Base-by-base conservation (phyloP, 495 filamentous ascomycete genomes). In the Hypoxylon lienhwacheense region DNA sequence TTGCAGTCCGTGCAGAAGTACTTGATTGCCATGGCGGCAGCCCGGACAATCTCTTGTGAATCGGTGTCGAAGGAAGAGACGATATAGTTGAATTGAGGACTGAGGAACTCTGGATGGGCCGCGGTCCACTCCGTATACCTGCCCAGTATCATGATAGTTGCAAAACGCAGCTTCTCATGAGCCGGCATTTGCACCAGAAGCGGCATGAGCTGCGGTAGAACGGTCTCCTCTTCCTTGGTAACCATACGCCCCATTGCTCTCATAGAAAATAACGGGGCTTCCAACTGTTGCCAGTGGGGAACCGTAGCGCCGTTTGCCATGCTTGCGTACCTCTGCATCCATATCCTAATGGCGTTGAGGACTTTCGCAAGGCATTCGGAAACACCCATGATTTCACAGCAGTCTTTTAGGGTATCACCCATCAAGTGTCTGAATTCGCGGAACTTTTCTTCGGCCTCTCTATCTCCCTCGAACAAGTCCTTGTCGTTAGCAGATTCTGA, bases 241-340 rank as follows among this genome's bases (percentile, higher is more conserved):
- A 99, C 91, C 91, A 97, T 97, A 33, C 91, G 86, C 6, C 93
- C 93, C 90, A 99, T 96, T 0, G 93, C 93, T 43, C 93, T 82
- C 77, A 99, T 83, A 52, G 88, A 89, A 68, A 99, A 99, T 8
- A 99, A 78, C 2, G 93, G 91, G 4, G 95, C 91, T 69, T 99
- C 93, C 7, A 99, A 78, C 62, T 91, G 83, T 70, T 97, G 93
- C 93, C 93, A 99, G 51, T 96, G 85, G 3, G 90, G 89, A n/a
- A 97, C 91, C n/a, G 74, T 71, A n/a, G 80, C 76, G 32, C 78
- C 73, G 14, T 75, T 85, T 12, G 89, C 84, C 66, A 89, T 84
- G 24, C 85, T 75, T 10, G 84, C 91, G 61, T 95, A 92, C 25
- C 82, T 84, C 28, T 81, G 79, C 60, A 93, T 87, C 93, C 93